Evolutionary conservation across 23 red algal genomes (phyloP).

Genomic region (Cyanidiococcus yangmingshanensis): DNA sequence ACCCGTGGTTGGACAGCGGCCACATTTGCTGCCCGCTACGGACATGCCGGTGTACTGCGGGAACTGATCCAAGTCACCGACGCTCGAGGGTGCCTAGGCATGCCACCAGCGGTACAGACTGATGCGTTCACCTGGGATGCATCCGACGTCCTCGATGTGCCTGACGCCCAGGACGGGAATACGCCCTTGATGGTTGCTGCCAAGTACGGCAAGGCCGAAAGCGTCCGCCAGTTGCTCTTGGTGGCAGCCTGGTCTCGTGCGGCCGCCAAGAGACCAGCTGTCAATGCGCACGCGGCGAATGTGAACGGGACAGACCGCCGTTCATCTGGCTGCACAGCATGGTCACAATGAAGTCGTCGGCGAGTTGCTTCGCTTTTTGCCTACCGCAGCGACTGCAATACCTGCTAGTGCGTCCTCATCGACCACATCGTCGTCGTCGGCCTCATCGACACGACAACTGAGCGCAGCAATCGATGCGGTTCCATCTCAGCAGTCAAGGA

Average conservation of each 20-base stretch:
- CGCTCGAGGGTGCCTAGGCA: not conserved
- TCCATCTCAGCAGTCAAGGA: too few species aligned
- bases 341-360: conserved; percentile 6
- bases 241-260: not conserved
- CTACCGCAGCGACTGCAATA: not conserved
- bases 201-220: conserved; percentile 13
- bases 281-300: conserved; percentile 5
- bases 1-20: conserved; percentile 12
- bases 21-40: conserved; percentile 7
- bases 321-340: conserved; percentile 14
- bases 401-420: too few species aligned
- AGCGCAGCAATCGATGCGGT: too few species aligned
- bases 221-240: not conserved
- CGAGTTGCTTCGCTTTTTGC: not conserved
- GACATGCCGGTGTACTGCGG: not conserved
- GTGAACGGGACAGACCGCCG: conserved; percentile 17
- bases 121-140: not conserved
- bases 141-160: not conserved
- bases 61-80: not conserved
- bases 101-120: not conserved
- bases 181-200: conserved; percentile 11
- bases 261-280: not conserved
- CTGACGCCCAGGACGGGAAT: conserved; percentile 7
- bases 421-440: too few species aligned
- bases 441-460: too few species aligned